Evolutionary conservation across 75 land plant species (phyloP).

Genomic region (Sequoia sempervirens): DNA sequence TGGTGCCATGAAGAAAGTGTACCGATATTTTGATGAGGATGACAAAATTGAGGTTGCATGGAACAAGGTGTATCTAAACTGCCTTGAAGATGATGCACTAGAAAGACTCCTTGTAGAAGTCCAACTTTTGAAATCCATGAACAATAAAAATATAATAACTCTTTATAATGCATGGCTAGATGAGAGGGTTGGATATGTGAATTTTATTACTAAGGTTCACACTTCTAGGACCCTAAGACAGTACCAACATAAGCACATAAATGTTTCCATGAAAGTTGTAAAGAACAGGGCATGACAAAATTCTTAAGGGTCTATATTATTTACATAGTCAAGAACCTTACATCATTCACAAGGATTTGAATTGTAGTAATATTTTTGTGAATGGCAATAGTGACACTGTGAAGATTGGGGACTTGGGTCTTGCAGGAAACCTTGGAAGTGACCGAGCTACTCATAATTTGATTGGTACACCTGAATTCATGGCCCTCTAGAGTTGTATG

Average conservation of each 20-base stretch:
- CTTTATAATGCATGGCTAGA: no score
- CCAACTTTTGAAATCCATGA: slow-evolving; percentile 31
- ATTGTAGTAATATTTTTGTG: no score
- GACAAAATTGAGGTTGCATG: slow-evolving; percentile 83
- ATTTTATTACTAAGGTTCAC: no score
- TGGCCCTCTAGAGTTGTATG: slow-evolving; percentile 87
- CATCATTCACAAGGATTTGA: no score
- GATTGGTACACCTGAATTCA: slow-evolving; percentile 75
- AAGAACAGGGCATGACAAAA: no score
- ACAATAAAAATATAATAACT: slow-evolving; percentile 43
- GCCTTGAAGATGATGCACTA: slow-evolving; percentile 26
- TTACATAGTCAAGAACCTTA: no score
- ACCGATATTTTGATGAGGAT: slow-evolving; percentile 65
- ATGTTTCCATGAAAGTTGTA: slow-evolving; percentile 63
- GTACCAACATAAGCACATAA: slow-evolving; percentile 60
- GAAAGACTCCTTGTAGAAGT: slow-evolving; percentile 47
- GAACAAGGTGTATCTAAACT: slow-evolving; percentile 55
- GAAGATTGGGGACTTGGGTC: slow-evolving; percentile 73
- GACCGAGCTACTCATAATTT: slow-evolving; percentile 52
- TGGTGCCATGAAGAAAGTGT: slow-evolving; percentile 66
- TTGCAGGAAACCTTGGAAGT: slow-evolving; percentile 50
- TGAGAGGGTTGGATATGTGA: no score
- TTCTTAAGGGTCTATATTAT: no score
- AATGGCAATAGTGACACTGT: slow-evolving; percentile 70
- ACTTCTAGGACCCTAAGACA: slow-evolving; percentile 66